Base-by-base conservation (phyloP, 176 grass and related monocot genomes). In the Elaeis guineensis region DNA sequence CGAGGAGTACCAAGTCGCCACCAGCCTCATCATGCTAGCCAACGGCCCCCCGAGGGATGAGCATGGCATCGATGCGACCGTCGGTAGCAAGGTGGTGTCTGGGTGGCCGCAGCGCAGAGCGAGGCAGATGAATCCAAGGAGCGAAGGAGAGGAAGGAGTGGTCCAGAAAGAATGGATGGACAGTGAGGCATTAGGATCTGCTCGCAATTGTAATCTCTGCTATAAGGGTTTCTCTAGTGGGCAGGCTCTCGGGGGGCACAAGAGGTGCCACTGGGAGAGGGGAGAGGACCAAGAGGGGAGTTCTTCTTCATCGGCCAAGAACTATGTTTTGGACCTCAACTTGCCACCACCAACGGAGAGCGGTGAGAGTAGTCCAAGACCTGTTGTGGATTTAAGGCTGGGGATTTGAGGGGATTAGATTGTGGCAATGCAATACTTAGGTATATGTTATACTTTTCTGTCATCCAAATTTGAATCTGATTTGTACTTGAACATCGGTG, bases 291-390 rank as follows among this genome's bases (percentile, higher is more conserved):
- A 9, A 20, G 24, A 2, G n/a, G 52, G 0, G 19, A 3, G 26
- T 22, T 20, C 11, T 16, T 25, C 30, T 22, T 28, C 25, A 3
- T 65, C 14, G 5, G 5, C 65, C 2, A 35, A 14, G 52, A 56
- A 16, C 17, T 55, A 68, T 17, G 23, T 23, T 21, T 55, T 44
- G 18, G 65, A 68, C 52, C 65, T 68, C 52, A 68, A 68, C 65
- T 22, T 68, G 52, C 65, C 65, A 1, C 65, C 65, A 1, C 65
- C 65, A 6, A 3, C 14, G 11, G 65, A 56, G 49, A 55, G 16
- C 52, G 35, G 12, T 16, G 52, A 68, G 16, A 25, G 23, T 26
- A 55, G 26, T 14, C 22, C 57, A 59, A 30, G 25, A 17, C 16
- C 57, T 16, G 24, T 30, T 59, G 25, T 59, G 25, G 57, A 59